phyloP scores from a whole-genome alignment of 2,329 filamentous ascomycete species.

The Exserohilum rostratum region DNA sequence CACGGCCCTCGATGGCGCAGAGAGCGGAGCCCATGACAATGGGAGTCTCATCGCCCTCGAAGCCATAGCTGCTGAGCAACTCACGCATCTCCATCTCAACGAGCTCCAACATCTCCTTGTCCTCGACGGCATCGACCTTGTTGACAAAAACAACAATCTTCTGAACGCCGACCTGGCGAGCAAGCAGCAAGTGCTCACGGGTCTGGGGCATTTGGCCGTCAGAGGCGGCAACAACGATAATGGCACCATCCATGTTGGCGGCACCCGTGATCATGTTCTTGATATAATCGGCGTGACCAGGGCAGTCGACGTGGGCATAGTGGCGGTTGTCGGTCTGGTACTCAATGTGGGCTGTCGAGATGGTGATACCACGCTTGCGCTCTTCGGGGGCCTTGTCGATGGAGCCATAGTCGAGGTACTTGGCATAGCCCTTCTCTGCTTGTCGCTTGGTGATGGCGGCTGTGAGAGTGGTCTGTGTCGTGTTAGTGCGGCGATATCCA shows the following conservation, averaged over 20 bases:
- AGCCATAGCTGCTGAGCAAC: conserved; percentile 88
- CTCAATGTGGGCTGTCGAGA: conserved; percentile 97
- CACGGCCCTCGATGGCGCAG: conserved; percentile 86
- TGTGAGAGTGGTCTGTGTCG: conserved; percentile 85
- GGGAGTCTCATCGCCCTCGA: conserved; percentile 97
- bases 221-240: conserved; percentile 97
- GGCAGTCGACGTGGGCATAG: conserved; percentile 99
- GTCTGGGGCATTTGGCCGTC: conserved; percentile 99
- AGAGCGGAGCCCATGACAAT: conserved; percentile 97
- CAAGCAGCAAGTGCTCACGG: conserved; percentile 95
- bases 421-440: conserved; percentile 90
- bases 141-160: conserved; percentile 99
- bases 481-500: conserved; percentile 18
- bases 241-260: conserved; percentile 98
- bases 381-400: conserved; percentile 99
- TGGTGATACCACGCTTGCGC: conserved; percentile 99
- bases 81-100: conserved; percentile 99
- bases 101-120: conserved; percentile 99
- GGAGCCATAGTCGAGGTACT: conserved; percentile 94
- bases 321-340: conserved; percentile 93
- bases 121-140: conserved; percentile 97
- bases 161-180: conserved; percentile 97
- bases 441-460: conserved; percentile 99
- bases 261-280: conserved; percentile 99
- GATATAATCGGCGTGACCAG: conserved; percentile 99